A percentile compares a stretch with the other conserved stretches of the same genome.
Evolutionary conservation across 2,329 filamentous ascomycete genomes (phyloP).

Genomic region (Fusarium floridanum): DNA sequence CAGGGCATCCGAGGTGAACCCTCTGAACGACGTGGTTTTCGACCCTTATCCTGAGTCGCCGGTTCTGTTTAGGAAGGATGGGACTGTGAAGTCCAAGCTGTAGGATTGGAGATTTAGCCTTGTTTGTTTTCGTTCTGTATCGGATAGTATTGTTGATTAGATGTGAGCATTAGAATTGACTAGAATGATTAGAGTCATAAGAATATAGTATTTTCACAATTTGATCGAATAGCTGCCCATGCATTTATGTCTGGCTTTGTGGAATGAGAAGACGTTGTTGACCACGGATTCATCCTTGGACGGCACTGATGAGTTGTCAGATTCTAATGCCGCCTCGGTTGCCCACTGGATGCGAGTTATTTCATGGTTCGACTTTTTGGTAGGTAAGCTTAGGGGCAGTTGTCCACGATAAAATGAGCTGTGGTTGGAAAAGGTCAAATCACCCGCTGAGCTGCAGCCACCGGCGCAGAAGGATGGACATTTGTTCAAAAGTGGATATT

Average conservation of each 20-base stretch:
- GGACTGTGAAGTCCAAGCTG: slow-evolving; percentile 26
- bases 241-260: background rate
- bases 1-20: slow-evolving; percentile 78
- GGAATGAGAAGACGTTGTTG: background rate
- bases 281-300: background rate
- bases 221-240: background rate
- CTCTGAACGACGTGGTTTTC: slow-evolving; percentile 77
- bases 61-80: slow-evolving; percentile 39
- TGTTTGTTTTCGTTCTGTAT: background rate
- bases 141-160: background rate
- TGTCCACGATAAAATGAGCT: background rate
- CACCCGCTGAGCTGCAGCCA: background rate
- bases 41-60: slow-evolving; percentile 74
- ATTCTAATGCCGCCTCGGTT: no score
- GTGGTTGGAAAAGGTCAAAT: background rate
- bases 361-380: background rate
- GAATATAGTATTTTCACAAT: background rate
- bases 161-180: background rate
- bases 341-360: background rate
- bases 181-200: background rate
- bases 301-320: background rate
- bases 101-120: background rate
- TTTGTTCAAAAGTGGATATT: background rate
- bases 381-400: background rate
- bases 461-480: background rate